Percentiles rank a stretch among this genome's conserved stretches.
Evolutionary conservation across 106 monocot genomes (phyloP).

Genomic region (Apostasia ramifera): DNA sequence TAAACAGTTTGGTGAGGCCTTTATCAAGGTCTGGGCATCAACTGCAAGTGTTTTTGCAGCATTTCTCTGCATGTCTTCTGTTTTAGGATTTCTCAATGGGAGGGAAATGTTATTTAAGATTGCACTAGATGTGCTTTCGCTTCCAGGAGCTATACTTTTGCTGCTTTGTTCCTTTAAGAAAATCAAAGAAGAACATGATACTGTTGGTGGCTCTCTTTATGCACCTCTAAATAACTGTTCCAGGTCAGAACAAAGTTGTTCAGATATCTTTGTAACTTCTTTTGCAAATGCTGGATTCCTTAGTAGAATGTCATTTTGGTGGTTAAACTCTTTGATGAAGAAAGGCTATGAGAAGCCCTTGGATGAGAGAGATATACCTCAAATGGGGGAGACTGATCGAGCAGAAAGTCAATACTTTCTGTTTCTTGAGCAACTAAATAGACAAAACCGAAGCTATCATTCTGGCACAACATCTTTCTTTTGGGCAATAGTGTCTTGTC

Average conservation of each 20-base stretch:
- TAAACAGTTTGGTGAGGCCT: slow-evolving; percentile 18
- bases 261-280: slow-evolving; percentile 15
- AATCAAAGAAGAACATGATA: slow-evolving; percentile 13
- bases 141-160: slow-evolving; percentile 36
- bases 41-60: slow-evolving; percentile 17
- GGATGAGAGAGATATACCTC: slow-evolving; percentile 64
- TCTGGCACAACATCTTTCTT: slow-evolving; percentile 23
- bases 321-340: slow-evolving; percentile 73
- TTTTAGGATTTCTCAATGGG: slow-evolving; percentile 13
- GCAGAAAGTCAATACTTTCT: slow-evolving; percentile 28
- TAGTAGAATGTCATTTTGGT: slow-evolving; percentile 66
- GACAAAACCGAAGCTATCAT: slow-evolving; percentile 15
- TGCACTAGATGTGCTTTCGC: slow-evolving; percentile 27
- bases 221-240: slow-evolving; percentile 28
- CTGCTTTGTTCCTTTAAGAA: slow-evolving; percentile 25
- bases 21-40: slow-evolving; percentile 29
- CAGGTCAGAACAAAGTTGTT: not conserved
- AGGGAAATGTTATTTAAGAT: slow-evolving; percentile 17
- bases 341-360: slow-evolving; percentile 58
- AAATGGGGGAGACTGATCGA: slow-evolving; percentile 36
- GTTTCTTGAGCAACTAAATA: slow-evolving; percentile 36
- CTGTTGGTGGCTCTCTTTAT: slow-evolving; percentile 13
- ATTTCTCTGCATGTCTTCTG: slow-evolving; percentile 35
- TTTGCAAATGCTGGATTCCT: slow-evolving; percentile 54
- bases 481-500: slow-evolving; percentile 40